A percentile compares a stretch with the other conserved stretches of the same genome.
These are phyloP conservation scores for Leccinum olivaceopallidum DNA, from an alignment of 768 basidiomycete species.

Conservation along the genomic window DNA sequence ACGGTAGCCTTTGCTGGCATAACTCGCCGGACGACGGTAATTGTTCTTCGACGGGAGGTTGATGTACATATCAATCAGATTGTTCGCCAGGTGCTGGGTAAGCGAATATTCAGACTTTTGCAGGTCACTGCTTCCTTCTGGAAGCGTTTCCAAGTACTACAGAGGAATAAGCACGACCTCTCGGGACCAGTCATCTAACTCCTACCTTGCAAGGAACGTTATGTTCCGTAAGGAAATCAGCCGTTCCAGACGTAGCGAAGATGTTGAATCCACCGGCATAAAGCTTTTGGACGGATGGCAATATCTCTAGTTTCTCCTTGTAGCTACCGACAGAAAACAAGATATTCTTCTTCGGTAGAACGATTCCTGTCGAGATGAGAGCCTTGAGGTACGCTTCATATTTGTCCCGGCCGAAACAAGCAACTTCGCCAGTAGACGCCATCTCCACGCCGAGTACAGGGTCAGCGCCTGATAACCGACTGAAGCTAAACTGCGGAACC, in stretches of 20 bases:
- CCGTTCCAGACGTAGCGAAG: constrained; percentile 95
- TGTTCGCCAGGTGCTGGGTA: constrained; percentile 94
- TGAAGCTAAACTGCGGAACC: constrained; percentile 99
- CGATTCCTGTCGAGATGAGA: constrained; percentile 93
- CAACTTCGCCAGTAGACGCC: constrained; percentile 99
- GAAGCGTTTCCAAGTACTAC: constrained; percentile 88
- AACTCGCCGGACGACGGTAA: constrained; percentile 95
- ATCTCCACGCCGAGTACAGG: constrained; percentile 98
- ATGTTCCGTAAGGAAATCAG: constrained; percentile 97
- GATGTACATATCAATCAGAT: constrained; percentile 99
- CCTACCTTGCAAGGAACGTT: constrained; percentile 92
- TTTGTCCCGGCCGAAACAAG: constrained; percentile 96
- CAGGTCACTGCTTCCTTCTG: constrained; percentile 67
- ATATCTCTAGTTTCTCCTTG: constrained; percentile 94
- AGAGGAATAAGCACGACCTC: constrained; percentile 8
- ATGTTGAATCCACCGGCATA: constrained; percentile 92
- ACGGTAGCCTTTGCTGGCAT: constrained; percentile 94
- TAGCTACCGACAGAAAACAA: constrained; percentile 96
- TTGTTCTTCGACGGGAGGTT: constrained; percentile 98
- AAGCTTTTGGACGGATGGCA: constrained; percentile 95
- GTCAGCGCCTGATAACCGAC: constrained; percentile 93
- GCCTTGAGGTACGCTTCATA: constrained; percentile 99
- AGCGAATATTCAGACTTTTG: constrained; percentile 98
- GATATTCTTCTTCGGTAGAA: constrained; percentile 95
- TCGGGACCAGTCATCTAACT: not conserved